Conservation (phyloP, 2,329 filamentous ascomycete genomes). For the Xylaria sp. region DNA sequence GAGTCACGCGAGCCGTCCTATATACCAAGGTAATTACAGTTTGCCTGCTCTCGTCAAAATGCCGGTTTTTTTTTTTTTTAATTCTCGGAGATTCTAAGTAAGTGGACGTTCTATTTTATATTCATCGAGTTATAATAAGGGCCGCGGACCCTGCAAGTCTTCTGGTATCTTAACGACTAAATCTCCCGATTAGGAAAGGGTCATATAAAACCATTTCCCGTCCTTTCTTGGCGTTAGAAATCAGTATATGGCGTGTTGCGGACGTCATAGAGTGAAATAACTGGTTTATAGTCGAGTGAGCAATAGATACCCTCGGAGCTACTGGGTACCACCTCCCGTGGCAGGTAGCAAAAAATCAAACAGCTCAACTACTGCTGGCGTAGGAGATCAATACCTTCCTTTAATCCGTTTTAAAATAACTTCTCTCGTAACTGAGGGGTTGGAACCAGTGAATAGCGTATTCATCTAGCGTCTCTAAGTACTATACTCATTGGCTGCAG, state of each 20-base stretch:
- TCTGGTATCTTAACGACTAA: background rate
- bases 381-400: background rate
- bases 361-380: background rate
- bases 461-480: no score
- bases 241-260: background rate
- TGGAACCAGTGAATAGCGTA: background rate
- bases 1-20: background rate
- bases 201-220: background rate
- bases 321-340: background rate
- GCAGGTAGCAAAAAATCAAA: background rate
- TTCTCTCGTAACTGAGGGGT: background rate
- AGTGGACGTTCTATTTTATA: background rate
- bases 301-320: background rate
- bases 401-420: background rate
- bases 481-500: no score
- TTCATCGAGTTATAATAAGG: background rate
- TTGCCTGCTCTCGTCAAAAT: background rate
- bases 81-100: background rate
- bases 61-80: no score
- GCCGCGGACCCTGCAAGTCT: background rate
- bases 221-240: background rate
- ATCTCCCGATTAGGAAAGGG: background rate
- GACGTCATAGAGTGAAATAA: background rate
- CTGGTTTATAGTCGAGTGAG: background rate
- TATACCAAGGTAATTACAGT: no score